These are phyloP conservation scores for Kodamaea leandrae DNA, from an alignment of 805 yeast species.

Conservation along the genomic window DNA sequence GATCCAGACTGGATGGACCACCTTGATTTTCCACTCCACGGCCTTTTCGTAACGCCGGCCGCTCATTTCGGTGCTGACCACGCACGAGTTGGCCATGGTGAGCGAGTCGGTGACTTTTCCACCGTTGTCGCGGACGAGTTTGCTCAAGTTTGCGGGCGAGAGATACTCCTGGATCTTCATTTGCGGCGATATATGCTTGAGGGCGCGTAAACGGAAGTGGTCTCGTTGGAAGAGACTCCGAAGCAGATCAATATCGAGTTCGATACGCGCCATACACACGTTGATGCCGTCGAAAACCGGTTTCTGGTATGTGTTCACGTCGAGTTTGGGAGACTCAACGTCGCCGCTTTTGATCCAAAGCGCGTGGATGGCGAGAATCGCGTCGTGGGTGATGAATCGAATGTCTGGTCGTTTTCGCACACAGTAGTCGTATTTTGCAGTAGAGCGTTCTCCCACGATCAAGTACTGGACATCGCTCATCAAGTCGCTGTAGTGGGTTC, in stretches of 20 bases:
- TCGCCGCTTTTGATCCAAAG: constrained; percentile 55
- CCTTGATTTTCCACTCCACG: constrained; percentile 50
- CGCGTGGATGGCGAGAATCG: constrained; percentile 44
- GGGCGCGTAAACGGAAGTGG: constrained; percentile 22
- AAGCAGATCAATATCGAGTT: constrained; percentile 15
- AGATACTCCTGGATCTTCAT: constrained; percentile 20
- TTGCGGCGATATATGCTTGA: constrained; percentile 6
- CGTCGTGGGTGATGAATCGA: constrained; percentile 47
- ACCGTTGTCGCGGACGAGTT: constrained; percentile 41
- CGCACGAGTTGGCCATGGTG: constrained; percentile 40
- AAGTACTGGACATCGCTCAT: constrained; percentile 60
- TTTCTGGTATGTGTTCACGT: constrained; percentile 26
- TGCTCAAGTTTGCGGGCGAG: constrained; percentile 29
- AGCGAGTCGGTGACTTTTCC: constrained; percentile 53
- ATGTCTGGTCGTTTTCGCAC: constrained; percentile 55
- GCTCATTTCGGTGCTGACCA: constrained; percentile 48
- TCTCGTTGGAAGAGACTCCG: constrained; percentile 17
- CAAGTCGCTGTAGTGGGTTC: constrained; percentile 52
- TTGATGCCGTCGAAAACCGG: constrained; percentile 46
- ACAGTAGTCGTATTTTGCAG: constrained; percentile 55
- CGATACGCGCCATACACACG: constrained; percentile 45
- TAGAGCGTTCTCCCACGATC: constrained; percentile 55
- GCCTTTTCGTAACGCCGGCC: constrained; percentile 57
- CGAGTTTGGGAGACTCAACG: constrained; percentile 18
- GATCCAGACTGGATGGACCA: constrained; percentile 52